Conservation (phyloP, 1,284 basidiomycete species). For the Rhodotorula sp. region DNA sequence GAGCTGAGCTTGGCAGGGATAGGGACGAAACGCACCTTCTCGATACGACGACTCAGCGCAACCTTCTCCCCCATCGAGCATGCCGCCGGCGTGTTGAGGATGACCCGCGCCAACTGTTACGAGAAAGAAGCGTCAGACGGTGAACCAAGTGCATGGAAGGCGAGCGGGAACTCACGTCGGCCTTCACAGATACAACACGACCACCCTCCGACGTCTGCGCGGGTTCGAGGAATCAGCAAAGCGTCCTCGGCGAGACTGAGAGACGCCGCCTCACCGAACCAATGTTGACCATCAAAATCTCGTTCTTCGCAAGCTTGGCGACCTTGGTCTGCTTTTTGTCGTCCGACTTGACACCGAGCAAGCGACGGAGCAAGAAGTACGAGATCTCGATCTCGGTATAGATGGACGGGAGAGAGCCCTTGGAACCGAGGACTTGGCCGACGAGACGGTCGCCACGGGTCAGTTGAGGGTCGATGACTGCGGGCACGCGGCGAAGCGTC, state of each 20-base stretch:
- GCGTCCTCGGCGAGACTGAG: constrained; percentile 46
- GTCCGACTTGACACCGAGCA: constrained; percentile 97
- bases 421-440: constrained; percentile 91
- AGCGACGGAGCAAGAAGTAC: constrained; percentile 84
- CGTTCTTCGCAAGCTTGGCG: constrained; percentile 86
- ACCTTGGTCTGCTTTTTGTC: constrained; percentile 99
- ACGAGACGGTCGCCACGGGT: constrained; percentile 96
- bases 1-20: neutral
- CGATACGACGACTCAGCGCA: constrained; percentile 83
- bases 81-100: constrained; percentile 72
- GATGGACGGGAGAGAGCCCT: constrained; percentile 88
- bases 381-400: constrained; percentile 90
- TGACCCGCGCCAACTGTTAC: constrained; percentile 55
- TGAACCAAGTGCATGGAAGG: neutral
- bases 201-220: constrained; percentile 70
- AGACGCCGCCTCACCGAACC: constrained; percentile 43
- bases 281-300: constrained; percentile 66
- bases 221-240: constrained; percentile 59
- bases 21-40: constrained; percentile 60
- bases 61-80: constrained; percentile 95
- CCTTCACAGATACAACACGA: constrained; percentile 84
- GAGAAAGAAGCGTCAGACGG: neutral
- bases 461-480: constrained; percentile 65
- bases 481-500: neutral
- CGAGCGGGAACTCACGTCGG: constrained; percentile 75